phyloP scores from a whole-genome alignment of 257 asterid genomes.

The Cynanchum wilfordii region DNA sequence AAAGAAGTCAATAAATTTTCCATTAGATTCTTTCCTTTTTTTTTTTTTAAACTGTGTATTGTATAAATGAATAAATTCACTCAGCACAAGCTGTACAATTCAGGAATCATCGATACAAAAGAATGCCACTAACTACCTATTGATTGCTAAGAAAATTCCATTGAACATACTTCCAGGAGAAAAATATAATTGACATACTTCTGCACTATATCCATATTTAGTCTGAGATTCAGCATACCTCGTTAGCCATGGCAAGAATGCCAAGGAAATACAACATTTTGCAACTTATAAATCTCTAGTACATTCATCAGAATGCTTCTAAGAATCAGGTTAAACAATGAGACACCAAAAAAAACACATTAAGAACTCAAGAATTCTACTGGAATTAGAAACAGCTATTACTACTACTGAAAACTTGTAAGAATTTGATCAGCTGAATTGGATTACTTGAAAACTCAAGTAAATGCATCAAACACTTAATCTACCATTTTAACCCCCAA shows the following conservation, averaged over 20 bases:
- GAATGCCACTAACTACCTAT: neutral
- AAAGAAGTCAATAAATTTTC: neutral
- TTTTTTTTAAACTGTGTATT: no score
- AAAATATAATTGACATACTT: neutral
- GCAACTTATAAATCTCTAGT: neutral
- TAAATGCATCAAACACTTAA: conserved; percentile 1
- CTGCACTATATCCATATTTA: neutral
- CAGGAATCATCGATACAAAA: no score
- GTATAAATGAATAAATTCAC: no score
- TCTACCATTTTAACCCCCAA: neutral
- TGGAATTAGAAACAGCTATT: neutral
- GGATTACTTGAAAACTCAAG: neutral
- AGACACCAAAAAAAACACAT: neutral
- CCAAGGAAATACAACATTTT: neutral
- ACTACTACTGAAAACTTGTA: neutral
- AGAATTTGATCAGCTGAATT: neutral
- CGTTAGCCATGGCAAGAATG: neutral
- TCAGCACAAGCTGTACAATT: no score
- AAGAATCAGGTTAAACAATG: neutral
- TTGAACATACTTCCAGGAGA: neutral
- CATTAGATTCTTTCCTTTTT: no score
- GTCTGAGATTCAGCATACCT: neutral
- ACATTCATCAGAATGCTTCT: neutral
- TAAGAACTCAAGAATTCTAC: neutral
- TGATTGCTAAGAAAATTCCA: neutral